Evolutionary conservation across 768 basidiomycete genomes (phyloP), one percentile per base, ranked within the genome.

Genomic region (Phaffia australis): DNA sequence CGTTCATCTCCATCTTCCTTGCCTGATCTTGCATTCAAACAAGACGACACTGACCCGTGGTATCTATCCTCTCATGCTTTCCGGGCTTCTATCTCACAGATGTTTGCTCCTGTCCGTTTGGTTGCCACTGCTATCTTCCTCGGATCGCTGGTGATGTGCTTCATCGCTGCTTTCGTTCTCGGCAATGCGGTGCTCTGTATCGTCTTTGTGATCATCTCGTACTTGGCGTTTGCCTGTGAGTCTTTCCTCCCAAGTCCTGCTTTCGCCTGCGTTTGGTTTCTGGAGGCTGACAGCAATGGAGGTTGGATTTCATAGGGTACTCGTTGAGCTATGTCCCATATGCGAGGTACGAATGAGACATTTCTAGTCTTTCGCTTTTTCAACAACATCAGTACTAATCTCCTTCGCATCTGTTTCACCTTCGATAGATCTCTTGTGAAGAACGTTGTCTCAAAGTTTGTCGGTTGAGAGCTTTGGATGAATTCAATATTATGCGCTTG

Each of bases 91-190:
- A 14, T 16, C 8, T 14, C 60, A 7, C 71, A 91, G 89, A 93
- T 93, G 91, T 94, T 94, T 82, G 92, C 92, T 77, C 88, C 90
- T 59, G 83, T 94, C 25, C 89, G 92, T 2, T 51, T 69, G 23
- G 48, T 69, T 15, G 67, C 67, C 2, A 51, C 49, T n/a, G 64
- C 60, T 23, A 50, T 69, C 23, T 64, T 64, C 75, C 74, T 97
- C 16, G 87, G 77, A 0, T 84, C 86, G 19, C 88, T 95, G 69
- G 86, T 76, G 11, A 82, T 94, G 69, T 85, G 91, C 60, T 90
- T 94, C 66, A 81, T 95, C 30, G 85, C 83, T 29, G 92, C 91
- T 0, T 93, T 93, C 75, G 88, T 87, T 21, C 63, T 67, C 52
- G 64, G 64, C 32, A 71, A 71, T 47, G 70, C 69, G 1, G 55